Percentiles rank a stretch among this genome's conserved stretches.
phyloP scores from a whole-genome alignment of 768 basidiomycete species.

The Lactarius hatsudake region DNA sequence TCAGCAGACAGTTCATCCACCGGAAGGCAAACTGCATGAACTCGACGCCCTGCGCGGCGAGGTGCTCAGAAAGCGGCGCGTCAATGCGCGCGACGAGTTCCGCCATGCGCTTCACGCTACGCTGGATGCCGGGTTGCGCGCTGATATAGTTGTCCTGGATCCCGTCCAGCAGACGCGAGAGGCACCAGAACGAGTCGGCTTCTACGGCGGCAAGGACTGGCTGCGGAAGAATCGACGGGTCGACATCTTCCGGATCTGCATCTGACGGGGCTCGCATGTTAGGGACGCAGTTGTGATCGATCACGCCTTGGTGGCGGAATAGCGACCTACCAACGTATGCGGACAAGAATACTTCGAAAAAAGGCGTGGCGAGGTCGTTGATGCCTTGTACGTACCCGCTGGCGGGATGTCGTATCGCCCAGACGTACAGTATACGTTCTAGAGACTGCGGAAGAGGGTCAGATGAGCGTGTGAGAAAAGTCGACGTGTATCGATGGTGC shows the following conservation, averaged over 20 bases:
- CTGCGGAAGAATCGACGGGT: slow-evolving; percentile 70
- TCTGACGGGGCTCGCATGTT: slow-evolving; percentile 45
- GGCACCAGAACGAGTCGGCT: slow-evolving; percentile 98
- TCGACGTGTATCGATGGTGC: slow-evolving; percentile 16
- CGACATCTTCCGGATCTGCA: slow-evolving; percentile 85
- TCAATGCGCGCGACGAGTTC: slow-evolving; percentile 90
- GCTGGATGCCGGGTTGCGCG: slow-evolving; percentile 93
- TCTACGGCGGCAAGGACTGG: slow-evolving; percentile 81
- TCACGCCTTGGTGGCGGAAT: not conserved
- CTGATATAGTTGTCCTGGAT: slow-evolving; percentile 99
- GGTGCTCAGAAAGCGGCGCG: slow-evolving; percentile 81
- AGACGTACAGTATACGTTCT: slow-evolving; percentile 94
- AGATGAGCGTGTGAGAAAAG: slow-evolving; percentile 15
- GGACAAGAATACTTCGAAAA: slow-evolving; percentile 95
- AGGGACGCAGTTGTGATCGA: not conserved
- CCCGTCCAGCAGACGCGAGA: slow-evolving; percentile 90
- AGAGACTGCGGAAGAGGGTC: slow-evolving; percentile 56
- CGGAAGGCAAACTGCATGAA: slow-evolving; percentile 99
- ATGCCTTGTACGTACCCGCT: slow-evolving; percentile 99
- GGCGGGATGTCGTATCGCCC: slow-evolving; percentile 98
- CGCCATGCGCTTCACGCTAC: slow-evolving; percentile 91
- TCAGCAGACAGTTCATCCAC: slow-evolving; percentile 99
- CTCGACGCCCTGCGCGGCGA: slow-evolving; percentile 89
- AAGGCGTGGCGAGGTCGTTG: slow-evolving; percentile 96
- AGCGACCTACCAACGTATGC: slow-evolving; percentile 78